These are phyloP conservation scores for Fraxinus excelsior DNA, from an alignment of 257 asterid species.

Conservation along the genomic window DNA sequence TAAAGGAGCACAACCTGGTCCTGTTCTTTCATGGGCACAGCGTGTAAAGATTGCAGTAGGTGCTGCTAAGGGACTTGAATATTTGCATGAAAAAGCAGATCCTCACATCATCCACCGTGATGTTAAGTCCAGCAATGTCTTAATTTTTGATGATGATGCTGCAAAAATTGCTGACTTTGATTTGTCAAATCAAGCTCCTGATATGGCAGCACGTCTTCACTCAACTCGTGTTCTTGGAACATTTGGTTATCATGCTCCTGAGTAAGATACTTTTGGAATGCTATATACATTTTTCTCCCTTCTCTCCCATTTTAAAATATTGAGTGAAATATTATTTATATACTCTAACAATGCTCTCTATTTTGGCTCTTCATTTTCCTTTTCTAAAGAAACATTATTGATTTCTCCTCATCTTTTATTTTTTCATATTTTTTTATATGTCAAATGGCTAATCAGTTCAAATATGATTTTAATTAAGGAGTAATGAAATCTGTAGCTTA, in stretches of 20 bases:
- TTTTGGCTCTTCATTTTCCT: no score
- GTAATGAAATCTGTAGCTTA: no score
- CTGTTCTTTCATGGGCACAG: slow-evolving; percentile 85
- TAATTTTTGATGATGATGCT: slow-evolving; percentile 74
- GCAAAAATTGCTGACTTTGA: slow-evolving; percentile 90
- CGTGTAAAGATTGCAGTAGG: slow-evolving; percentile 90
- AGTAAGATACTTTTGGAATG: slow-evolving; percentile 45
- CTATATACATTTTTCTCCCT: not conserved
- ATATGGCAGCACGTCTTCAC: slow-evolving; percentile 94
- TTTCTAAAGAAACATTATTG: no score
- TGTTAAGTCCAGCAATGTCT: slow-evolving; percentile 84
- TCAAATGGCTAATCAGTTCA: no score
- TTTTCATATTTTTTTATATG: no score
- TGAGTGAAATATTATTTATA: not conserved
- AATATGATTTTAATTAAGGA: no score
- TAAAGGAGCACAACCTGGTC: slow-evolving; percentile 95
- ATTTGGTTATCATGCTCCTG: slow-evolving; percentile 94
- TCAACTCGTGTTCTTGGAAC: slow-evolving; percentile 96
- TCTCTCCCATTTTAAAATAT: not conserved
- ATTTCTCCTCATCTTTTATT: no score
- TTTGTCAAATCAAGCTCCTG: slow-evolving; percentile 90
- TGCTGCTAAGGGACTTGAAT: slow-evolving; percentile 86
- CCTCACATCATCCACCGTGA: slow-evolving; percentile 88
- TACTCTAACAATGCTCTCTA: no score
- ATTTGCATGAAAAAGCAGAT: slow-evolving; percentile 79